Conservation (phyloP, 768 basidiomycete genomes). For the Naematelia aurantialba region DNA sequence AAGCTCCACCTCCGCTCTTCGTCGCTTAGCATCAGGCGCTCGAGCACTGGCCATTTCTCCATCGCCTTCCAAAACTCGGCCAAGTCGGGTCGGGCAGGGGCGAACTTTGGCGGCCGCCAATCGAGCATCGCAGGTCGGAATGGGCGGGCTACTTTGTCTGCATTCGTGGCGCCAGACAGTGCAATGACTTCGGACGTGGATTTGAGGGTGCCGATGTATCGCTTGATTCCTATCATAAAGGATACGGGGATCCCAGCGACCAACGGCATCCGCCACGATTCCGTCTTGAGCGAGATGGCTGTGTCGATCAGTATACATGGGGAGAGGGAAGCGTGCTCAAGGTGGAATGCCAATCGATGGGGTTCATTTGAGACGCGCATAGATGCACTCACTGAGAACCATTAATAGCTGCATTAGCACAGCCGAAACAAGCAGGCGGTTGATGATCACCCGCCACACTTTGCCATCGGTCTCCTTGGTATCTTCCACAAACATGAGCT, state of each 20-base stretch:
- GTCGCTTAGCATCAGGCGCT: background rate
- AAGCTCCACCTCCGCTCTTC: conserved; percentile 1
- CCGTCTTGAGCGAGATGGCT: background rate
- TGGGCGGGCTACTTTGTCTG: background rate
- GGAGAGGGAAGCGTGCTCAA: background rate
- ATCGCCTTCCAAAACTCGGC: conserved; percentile 1
- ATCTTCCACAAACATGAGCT: conserved; percentile 86
- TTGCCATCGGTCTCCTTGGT: conserved; percentile 81
- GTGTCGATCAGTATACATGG: no score
- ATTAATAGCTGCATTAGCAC: conserved; percentile 70
- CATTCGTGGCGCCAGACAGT: background rate
- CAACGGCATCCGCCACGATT: background rate
- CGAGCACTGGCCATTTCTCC: background rate
- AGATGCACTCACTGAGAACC: conserved; percentile 44
- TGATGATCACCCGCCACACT: conserved; percentile 78
- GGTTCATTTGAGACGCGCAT: no score
- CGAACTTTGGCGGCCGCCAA: conserved; percentile 5
- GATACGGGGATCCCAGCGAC: background rate
- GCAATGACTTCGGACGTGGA: background rate
- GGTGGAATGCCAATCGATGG: background rate
- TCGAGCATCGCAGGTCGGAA: background rate
- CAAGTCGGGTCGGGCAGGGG: background rate
- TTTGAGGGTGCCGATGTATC: background rate
- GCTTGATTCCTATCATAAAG: background rate
- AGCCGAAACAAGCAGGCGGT: conserved; percentile 72